Evolutionary conservation across 176 grass and related monocot genomes (phyloP).

Genomic region (Cymbopogon citratus): DNA sequence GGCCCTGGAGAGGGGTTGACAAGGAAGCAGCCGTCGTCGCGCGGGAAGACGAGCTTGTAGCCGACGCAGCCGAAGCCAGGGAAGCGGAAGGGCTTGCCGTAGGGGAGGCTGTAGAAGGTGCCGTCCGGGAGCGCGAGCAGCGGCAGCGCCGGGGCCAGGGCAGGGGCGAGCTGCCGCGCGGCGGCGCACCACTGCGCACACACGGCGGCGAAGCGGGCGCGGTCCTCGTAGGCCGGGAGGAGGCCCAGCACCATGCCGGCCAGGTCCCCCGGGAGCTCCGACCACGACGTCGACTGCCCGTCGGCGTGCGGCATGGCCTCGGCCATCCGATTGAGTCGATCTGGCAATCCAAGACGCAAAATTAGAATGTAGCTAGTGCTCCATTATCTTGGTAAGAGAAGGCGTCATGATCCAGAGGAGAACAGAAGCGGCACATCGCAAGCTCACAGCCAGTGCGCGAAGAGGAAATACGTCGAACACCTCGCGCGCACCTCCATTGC

Average conservation of each 20-base stretch:
- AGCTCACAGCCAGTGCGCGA: neutral
- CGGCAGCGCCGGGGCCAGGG: neutral
- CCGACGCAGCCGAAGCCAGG: conserved; percentile 3
- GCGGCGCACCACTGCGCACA: conserved; percentile 17
- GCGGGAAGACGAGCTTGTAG: neutral
- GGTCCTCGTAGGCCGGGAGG: neutral
- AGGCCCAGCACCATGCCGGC: conserved; percentile 3
- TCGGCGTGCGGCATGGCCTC: neutral
- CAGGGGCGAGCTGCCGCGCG: neutral
- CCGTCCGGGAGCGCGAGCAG: conserved; percentile 13
- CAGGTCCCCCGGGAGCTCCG: conserved; percentile 18
- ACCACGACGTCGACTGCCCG: conserved; percentile 1
- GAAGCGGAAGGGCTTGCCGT: neutral
- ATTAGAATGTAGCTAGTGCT: neutral
- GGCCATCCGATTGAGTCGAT: neutral
- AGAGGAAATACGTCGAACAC: neutral
- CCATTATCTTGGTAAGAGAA: neutral
- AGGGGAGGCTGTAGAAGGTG: conserved; percentile 5
- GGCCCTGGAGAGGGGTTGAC: conserved; percentile 1
- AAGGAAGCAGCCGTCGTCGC: conserved; percentile 7
- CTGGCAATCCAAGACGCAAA: neutral
- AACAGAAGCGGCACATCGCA: neutral
- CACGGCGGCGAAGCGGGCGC: conserved; percentile 13
- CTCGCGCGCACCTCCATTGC: neutral
- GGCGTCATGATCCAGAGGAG: neutral